Evolutionary conservation across 148 eudicot genomes (phyloP).

Genomic region (Diospyros kaki): DNA sequence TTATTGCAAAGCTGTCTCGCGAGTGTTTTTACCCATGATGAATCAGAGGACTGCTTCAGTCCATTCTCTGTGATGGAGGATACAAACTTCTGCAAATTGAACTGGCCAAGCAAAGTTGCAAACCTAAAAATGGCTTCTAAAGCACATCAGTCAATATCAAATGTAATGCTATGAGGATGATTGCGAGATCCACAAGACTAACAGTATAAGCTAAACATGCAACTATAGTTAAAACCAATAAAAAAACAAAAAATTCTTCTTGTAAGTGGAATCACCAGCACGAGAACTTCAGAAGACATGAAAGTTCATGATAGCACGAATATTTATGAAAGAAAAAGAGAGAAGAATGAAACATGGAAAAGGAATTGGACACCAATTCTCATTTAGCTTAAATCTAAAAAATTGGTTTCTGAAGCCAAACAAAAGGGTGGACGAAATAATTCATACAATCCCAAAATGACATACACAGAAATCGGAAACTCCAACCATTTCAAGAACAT

Average conservation of each 20-base stretch:
- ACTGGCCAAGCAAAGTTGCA: constrained; percentile 66
- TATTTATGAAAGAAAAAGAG: too few species aligned
- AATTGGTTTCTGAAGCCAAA: too few species aligned
- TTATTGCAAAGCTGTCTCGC: constrained; percentile 52
- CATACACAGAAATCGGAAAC: too few species aligned
- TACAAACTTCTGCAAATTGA: constrained; percentile 71
- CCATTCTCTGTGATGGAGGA: constrained; percentile 37
- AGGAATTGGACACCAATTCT: too few species aligned
- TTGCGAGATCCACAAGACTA: not conserved
- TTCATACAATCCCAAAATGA: too few species aligned
- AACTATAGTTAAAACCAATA: not conserved
- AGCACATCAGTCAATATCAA: constrained; percentile 32
- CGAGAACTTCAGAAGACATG: not conserved
- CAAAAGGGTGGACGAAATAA: too few species aligned
- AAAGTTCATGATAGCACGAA: not conserved
- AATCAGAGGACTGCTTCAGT: constrained; percentile 25
- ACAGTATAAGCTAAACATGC: not conserved
- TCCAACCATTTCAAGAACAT: too few species aligned
- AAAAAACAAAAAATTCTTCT: not conserved
- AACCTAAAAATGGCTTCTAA: constrained; percentile 55
- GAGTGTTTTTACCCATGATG: constrained; percentile 52
- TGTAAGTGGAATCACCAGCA: not conserved
- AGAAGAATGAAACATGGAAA: too few species aligned
- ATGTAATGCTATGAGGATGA: not conserved
- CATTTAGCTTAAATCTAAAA: too few species aligned